Percentiles rank a stretch among this genome's conserved stretches.
phyloP scores from a whole-genome alignment of 352 stramenopile genomes.

The Phytopythium aichiense region DNA sequence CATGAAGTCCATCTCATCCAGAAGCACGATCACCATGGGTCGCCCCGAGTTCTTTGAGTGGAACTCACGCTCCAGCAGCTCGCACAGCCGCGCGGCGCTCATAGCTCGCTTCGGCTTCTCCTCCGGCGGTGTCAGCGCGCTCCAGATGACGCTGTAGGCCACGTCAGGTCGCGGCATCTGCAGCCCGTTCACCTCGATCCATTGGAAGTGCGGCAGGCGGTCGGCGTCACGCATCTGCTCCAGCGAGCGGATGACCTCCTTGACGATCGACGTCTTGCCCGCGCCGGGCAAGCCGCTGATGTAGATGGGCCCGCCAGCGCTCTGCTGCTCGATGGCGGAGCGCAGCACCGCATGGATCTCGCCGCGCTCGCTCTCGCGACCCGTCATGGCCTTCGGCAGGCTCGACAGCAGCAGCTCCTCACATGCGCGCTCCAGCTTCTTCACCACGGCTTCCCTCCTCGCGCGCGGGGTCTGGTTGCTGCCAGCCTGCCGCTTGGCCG shows the following conservation, averaged over 20 bases:
- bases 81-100: conserved; percentile 30
- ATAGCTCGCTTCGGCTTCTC: conserved; percentile 13
- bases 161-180: conserved; percentile 63
- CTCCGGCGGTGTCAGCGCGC: conserved; percentile 28
- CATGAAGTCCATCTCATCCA: conserved; percentile 83
- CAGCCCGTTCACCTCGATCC: conserved; percentile 68
- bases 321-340: conserved; percentile 45
- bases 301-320: conserved; percentile 54
- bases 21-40: conserved; percentile 51
- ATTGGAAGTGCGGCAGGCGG: conserved; percentile 42
- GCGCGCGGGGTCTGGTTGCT: not conserved
- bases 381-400: conserved; percentile 45
- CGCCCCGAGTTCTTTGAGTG: conserved; percentile 29
- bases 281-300: conserved; percentile 65
- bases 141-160: conserved; percentile 62
- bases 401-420: conserved; percentile 62
- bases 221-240: conserved; percentile 29
- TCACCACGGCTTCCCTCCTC: conserved; percentile 10
- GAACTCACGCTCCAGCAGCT: conserved; percentile 46
- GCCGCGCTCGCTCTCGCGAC: conserved; percentile 53
- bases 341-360: conserved; percentile 54
- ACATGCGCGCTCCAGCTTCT: conserved; percentile 47
- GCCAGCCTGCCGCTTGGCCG: not conserved
- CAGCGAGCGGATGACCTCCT: conserved; percentile 53
- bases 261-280: conserved; percentile 71